These are phyloP conservation scores for Endogone sp. DNA, from an alignment of 192 early-diverging fungal genomes.

Conservation along the genomic window DNA sequence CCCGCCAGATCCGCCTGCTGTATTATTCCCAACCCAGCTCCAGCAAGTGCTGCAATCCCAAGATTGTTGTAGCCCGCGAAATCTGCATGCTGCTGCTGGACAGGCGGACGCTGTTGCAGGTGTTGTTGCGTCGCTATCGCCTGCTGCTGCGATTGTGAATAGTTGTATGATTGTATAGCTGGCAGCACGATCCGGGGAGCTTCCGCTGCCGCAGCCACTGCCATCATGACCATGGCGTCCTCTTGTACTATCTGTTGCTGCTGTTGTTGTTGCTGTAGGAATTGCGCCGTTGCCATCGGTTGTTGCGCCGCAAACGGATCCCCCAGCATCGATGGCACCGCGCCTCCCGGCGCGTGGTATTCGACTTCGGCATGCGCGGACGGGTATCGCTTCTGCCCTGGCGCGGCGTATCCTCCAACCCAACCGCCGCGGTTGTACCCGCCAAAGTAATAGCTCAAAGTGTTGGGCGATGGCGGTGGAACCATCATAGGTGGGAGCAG, in stretches of 20 bases:
- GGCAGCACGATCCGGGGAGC: not conserved
- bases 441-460: slow-evolving; percentile 44
- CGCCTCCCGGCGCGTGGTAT: not conserved
- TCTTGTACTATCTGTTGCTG: slow-evolving; percentile 11
- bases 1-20: slow-evolving; percentile 25
- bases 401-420: slow-evolving; percentile 30
- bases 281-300: not conserved
- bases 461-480: slow-evolving; percentile 49
- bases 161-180: not conserved
- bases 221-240: slow-evolving; percentile 7
- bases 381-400: slow-evolving; percentile 16
- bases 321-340: not conserved
- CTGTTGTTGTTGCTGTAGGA: not conserved
- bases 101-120: slow-evolving; percentile 4
- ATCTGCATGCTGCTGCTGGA: slow-evolving; percentile 13
- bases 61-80: slow-evolving; percentile 11
- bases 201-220: not conserved
- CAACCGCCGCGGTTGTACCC: slow-evolving; percentile 28
- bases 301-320: not conserved
- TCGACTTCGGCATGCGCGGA: slow-evolving; percentile 19
- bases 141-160: not conserved
- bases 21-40: slow-evolving; percentile 26
- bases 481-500: slow-evolving; percentile 46
- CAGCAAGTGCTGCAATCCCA: slow-evolving; percentile 17
- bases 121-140: slow-evolving; percentile 13